Evolutionary conservation across 2,329 filamentous ascomycete genomes (phyloP), one percentile per base, ranked within the genome.

Genomic region (Pestalotiopsis sp.): DNA sequence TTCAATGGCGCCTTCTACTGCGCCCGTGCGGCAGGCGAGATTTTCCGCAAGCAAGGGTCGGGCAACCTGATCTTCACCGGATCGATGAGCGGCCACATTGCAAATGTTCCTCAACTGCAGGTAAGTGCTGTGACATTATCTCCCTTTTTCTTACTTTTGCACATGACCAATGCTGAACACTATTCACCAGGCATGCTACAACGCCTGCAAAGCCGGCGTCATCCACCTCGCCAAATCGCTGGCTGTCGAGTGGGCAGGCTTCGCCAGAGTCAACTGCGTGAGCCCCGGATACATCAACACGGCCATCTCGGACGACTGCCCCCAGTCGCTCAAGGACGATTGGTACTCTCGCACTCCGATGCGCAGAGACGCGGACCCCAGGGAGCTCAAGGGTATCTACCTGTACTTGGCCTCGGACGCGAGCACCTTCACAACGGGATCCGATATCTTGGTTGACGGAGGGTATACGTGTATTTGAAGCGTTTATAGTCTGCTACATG

Each of bases 401-500:
- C 81, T 97, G 62, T 96, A 94, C 80, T 84, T 97, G 68, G 92
- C 92, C n/a, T 93, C 91, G 14, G 93, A 97, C 79, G 93, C 93
- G 3, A 89, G 91, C n/a, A 92, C 89, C 66, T 97, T 93, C 81
- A 94, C 91, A 20, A 97, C 93, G 7, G 93, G 90, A 0, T 84
- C 87, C 11, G 91, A 94, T 78, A 84, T 96, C 69, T 81, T 93
- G 71, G 88, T 95, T 60, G 93, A 96, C 78, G 93, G 93, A 69
- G 92, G 92, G 66, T 94, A 94, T 79, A 85, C 82, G 75, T 78
- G 84, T 65, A 84, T 85, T 64, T 90, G 79, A 77, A 36, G 31
- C 31, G 31, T 36, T 36, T 2, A 9, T 9, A 36, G 31, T 36
- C 31, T 36, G 31, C 31, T 36, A 36, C 31, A 9, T 9, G 31